Percentiles rank a stretch among this genome's conserved stretches.
phyloP scores from a whole-genome alignment of 2,329 filamentous ascomycete genomes.

The Clonostachys rhizophaga region DNA sequence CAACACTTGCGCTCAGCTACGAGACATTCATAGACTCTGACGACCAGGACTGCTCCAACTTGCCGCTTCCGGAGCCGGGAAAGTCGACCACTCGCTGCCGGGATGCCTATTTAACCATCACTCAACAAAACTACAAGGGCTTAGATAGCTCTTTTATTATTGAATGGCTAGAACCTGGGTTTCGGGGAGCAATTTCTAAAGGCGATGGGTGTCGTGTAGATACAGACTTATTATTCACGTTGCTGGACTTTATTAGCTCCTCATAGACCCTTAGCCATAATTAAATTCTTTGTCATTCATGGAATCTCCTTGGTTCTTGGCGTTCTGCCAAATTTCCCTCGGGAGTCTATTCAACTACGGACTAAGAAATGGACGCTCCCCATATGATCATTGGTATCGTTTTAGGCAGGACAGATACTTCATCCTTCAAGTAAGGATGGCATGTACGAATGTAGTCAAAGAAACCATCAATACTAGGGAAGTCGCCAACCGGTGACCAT shows the following conservation, averaged over 20 bases:
- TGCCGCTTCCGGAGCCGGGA: slow-evolving; percentile 1
- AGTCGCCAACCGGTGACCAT: no score
- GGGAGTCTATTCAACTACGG: no score
- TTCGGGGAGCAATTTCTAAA: slow-evolving; percentile 9
- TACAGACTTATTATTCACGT: slow-evolving; percentile 14
- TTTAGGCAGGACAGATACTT: no score
- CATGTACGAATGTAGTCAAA: no score
- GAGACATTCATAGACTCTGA: not conserved
- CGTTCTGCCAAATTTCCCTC: no score
- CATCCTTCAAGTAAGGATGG: no score
- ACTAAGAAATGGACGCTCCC: no score
- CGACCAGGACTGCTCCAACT: slow-evolving; percentile 1
- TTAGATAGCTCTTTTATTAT: slow-evolving; percentile 10
- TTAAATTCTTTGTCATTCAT: no score
- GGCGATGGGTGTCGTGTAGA: slow-evolving; percentile 21
- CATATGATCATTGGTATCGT: no score
- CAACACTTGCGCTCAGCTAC: not conserved
- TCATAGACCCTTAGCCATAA: not conserved
- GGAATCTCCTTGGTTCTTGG: no score
- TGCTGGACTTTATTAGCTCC: slow-evolving; percentile 16
- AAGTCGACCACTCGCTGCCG: slow-evolving; percentile 23
- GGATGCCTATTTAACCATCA: slow-evolving; percentile 22
- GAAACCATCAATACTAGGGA: no score
- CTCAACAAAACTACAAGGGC: slow-evolving; percentile 19
- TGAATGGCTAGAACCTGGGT: slow-evolving; percentile 16